These are phyloP conservation scores for Monascus ruber DNA, from an alignment of 2,329 filamentous ascomycete genomes.

Conservation along the genomic window DNA sequence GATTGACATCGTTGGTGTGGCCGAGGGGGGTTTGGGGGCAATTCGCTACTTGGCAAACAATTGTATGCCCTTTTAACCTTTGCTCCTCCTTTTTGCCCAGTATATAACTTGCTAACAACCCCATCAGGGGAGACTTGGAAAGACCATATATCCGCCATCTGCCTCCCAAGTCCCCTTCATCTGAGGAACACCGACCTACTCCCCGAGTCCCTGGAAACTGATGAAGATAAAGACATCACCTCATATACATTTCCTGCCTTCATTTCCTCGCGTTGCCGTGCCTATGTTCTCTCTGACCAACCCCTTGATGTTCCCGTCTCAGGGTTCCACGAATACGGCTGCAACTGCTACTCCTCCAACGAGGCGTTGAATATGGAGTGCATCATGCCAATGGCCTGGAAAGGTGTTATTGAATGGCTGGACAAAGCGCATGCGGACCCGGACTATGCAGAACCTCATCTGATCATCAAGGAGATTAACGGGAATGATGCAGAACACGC, in stretches of 20 bases:
- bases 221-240: constrained; percentile 1
- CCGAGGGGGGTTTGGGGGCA: constrained; percentile 51
- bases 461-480: constrained; percentile 15
- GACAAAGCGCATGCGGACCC: constrained; percentile 42
- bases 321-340: constrained; percentile 46
- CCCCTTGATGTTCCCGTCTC: constrained; percentile 44
- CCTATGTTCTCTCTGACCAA: constrained; percentile 46
- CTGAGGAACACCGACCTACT: constrained; percentile 16
- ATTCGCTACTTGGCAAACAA: constrained; percentile 48
- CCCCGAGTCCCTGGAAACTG: constrained; percentile 1
- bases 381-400: constrained; percentile 47
- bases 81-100: not conserved
- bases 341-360: constrained; percentile 59
- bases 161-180: constrained; percentile 28
- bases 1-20: constrained; percentile 61
- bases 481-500: constrained; percentile 6
- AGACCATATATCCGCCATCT: constrained; percentile 28
- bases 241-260: constrained; percentile 18
- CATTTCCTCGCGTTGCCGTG: constrained; percentile 45
- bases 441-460: constrained; percentile 26
- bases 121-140: constrained; percentile 29
- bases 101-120: not conserved
- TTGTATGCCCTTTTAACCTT: constrained; percentile 30
- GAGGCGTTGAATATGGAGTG: constrained; percentile 48
- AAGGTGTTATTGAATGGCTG: constrained; percentile 50